A percentile compares a stretch with the other conserved stretches of the same genome.
Evolutionary conservation across 169 alveolate genomes (phyloP).

Genomic region (Cryptosporidium xiaoi): DNA sequence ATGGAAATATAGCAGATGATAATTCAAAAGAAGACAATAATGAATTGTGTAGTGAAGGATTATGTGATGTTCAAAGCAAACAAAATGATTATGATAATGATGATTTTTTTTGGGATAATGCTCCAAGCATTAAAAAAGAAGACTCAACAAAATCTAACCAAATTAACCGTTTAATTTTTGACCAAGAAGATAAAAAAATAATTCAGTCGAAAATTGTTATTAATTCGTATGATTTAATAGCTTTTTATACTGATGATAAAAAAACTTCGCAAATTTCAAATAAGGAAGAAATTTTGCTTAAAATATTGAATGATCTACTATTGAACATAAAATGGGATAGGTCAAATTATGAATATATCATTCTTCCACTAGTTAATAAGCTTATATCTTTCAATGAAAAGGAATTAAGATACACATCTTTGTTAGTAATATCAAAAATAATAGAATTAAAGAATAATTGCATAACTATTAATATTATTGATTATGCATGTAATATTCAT

Average conservation of each 20-base stretch:
- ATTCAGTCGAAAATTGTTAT: not conserved
- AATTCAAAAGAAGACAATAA: not conserved
- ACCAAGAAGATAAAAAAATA: not conserved
- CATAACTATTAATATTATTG: conserved; percentile 5
- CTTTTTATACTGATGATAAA: conserved; percentile 44
- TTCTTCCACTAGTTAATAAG: conserved; percentile 43
- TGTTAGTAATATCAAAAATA: conserved; percentile 27
- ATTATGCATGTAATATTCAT: conserved; percentile 19
- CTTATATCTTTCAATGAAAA: conserved; percentile 16
- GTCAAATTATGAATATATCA: conserved; percentile 29
- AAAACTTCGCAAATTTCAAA: conserved; percentile 12
- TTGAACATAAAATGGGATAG: conserved; percentile 14
- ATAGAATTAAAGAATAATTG: conserved; percentile 2
- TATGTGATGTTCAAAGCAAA: not conserved
- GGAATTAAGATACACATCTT: conserved; percentile 12
- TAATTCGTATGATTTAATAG: conserved; percentile 22
- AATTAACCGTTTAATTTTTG: not conserved
- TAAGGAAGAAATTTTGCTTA: conserved; percentile 5
- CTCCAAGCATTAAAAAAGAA: conserved; percentile 4
- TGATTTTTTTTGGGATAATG: conserved; percentile 56
- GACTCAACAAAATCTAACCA: not conserved
- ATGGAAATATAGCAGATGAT: not conserved
- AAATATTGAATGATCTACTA: conserved; percentile 16
- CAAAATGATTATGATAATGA: conserved; percentile 14
- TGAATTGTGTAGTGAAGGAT: not conserved